Percentiles rank a stretch among this genome's conserved stretches.
Conservation (phyloP, 2,329 filamentous ascomycete genomes). For the Stagonosporopsis cucurbitacearum region DNA sequence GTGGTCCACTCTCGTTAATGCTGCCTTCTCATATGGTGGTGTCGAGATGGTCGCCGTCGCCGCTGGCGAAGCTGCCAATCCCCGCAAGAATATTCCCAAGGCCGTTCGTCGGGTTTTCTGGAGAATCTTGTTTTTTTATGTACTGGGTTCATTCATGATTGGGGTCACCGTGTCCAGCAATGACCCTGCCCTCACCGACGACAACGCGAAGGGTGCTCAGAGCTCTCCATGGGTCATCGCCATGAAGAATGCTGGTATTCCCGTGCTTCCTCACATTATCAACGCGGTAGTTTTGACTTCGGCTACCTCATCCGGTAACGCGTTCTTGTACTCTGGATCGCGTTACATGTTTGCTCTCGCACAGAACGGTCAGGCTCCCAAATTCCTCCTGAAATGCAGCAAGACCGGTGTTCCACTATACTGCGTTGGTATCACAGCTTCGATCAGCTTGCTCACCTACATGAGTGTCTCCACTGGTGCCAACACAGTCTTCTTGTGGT, state of each 20-base stretch:
- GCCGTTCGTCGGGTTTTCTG: constrained; percentile 62
- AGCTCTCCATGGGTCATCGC: constrained; percentile 65
- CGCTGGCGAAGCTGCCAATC: constrained; percentile 46
- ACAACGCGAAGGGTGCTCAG: constrained; percentile 45
- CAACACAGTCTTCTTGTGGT: constrained; percentile 67
- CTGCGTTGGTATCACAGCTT: constrained; percentile 46
- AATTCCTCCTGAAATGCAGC: constrained; percentile 57
- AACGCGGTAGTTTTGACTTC: constrained; percentile 79
- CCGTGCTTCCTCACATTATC: constrained; percentile 72
- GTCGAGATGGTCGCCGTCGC: constrained; percentile 49
- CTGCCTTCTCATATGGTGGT: constrained; percentile 50
- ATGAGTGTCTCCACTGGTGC: constrained; percentile 56
- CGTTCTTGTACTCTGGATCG: constrained; percentile 64
- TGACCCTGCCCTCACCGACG: constrained; percentile 58
- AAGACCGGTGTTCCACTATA: constrained; percentile 53
- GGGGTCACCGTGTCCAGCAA: constrained; percentile 66
- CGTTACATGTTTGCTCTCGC: constrained; percentile 59
- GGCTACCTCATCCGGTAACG: constrained; percentile 73
- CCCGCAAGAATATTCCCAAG: constrained; percentile 57
- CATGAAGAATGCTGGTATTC: constrained; percentile 70
- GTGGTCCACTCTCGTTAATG: constrained; percentile 62
- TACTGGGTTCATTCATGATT: constrained; percentile 59
- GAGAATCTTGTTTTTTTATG: constrained; percentile 64
- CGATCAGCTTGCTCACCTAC: constrained; percentile 57
- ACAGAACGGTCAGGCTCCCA: constrained; percentile 60